A percentile compares a stretch with the other conserved stretches of the same genome.
Conservation (phyloP, 169 alveolate species). For the Plasmodium coatneyi region DNA sequence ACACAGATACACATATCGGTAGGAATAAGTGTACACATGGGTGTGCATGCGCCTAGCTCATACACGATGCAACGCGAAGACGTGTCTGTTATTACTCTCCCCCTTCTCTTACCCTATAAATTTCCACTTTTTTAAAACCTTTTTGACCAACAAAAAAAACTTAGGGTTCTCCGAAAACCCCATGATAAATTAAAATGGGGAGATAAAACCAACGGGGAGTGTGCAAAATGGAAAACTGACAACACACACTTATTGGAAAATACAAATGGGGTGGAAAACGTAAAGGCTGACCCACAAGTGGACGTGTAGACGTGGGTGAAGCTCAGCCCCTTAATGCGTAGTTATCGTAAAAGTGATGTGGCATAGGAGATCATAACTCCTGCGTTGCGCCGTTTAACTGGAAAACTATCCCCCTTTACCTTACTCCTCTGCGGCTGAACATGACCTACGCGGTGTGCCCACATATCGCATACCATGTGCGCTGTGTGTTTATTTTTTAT, state of each 20-base stretch:
- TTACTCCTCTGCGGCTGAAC: background rate
- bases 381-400: background rate
- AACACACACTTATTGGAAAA: background rate
- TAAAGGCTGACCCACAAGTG: background rate
- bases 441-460: background rate
- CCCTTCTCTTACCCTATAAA: conserved; percentile 46
- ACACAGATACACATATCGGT: background rate
- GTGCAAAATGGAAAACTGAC: background rate
- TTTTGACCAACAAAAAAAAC: conserved; percentile 16
- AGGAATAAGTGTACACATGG: background rate
- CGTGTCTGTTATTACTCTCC: background rate
- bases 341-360: background rate
- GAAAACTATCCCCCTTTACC: background rate
- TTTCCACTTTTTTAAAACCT: conserved; percentile 20
- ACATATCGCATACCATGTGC: background rate
- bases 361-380: background rate
- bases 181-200: conserved; percentile 18
- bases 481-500: background rate
- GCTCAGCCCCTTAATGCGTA: background rate
- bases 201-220: background rate
- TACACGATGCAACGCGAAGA: background rate
- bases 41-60: background rate
- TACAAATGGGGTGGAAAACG: background rate
- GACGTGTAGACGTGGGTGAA: background rate
- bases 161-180: conserved; percentile 74